These are phyloP conservation scores for Lentinula raphanica DNA, from an alignment of 768 basidiomycete genomes.

Conservation along the genomic window DNA sequence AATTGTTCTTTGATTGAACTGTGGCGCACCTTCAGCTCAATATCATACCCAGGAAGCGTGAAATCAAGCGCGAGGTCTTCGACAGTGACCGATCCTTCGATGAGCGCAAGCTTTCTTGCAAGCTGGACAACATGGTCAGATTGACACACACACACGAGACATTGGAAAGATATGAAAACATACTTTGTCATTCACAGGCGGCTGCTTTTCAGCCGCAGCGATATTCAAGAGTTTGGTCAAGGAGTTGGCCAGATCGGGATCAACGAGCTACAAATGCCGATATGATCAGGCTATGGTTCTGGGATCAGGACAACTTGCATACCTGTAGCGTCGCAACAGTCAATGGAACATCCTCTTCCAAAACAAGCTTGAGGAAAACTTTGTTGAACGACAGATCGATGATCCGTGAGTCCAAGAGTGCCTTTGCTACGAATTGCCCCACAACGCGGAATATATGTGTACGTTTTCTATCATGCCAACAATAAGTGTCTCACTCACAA, in stretches of 20 bases:
- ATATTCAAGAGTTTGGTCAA: slow-evolving; percentile 74
- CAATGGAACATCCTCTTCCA: slow-evolving; percentile 82
- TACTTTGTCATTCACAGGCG: slow-evolving; percentile 50
- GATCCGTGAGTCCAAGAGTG: slow-evolving; percentile 94
- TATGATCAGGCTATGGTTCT: too few species aligned
- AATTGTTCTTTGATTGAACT: background rate
- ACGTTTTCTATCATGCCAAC: slow-evolving; percentile 51
- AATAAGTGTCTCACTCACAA: slow-evolving; percentile 7
- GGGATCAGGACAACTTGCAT: background rate
- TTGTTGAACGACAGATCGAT: slow-evolving; percentile 95
- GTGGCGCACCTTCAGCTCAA: slow-evolving; percentile 72
- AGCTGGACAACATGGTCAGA: slow-evolving; percentile 27
- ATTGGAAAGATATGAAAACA: slow-evolving; percentile 3
- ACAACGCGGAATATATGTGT: slow-evolving; percentile 85
- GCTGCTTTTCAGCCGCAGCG: slow-evolving; percentile 32
- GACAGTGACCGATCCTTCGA: slow-evolving; percentile 56
- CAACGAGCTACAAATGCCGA: slow-evolving; percentile 63
- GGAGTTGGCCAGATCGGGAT: slow-evolving; percentile 80
- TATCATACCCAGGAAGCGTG: slow-evolving; percentile 92
- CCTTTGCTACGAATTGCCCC: slow-evolving; percentile 95
- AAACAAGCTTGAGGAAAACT: slow-evolving; percentile 85
- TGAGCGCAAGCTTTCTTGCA: slow-evolving; percentile 48
- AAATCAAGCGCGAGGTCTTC: slow-evolving; percentile 94
- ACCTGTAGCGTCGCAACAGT: slow-evolving; percentile 83
- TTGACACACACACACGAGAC: background rate